Base-by-base conservation (phyloP, 1,284 basidiomycete species). In the Moesziomyces sp. region DNA sequence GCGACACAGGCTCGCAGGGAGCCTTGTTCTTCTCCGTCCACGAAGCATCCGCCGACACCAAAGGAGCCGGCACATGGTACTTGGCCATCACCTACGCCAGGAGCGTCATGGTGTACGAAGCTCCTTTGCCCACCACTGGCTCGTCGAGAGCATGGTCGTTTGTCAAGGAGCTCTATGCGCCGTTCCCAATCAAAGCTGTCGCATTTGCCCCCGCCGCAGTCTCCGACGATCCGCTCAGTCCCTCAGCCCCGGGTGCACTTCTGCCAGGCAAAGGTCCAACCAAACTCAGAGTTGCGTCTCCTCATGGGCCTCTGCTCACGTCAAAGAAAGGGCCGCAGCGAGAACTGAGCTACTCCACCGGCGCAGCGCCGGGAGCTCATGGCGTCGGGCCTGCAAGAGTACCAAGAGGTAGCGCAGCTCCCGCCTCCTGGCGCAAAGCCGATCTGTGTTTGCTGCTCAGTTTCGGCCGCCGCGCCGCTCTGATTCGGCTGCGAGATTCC, bases 31-130 rank as follows among this genome's bases (percentile, higher is more conserved):
- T 75, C 54, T 58, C 77, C 5, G 58, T 79, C 3, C 72, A 77
- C 42, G 76, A 79, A 46, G 77, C 77, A 5, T 57, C 28, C 21
- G 26, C 62, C 13, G 66, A 77, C 30, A 68, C 67, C 45, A 76
- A 76, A 43, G 75, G 62, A 6, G 47, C 66, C 9, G 77, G 77
- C 18, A 79, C 77, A 14, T 79, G 77, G 77, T 79, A 79, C 52
- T 49, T 79, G 9, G 77, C 77, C 23, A 57, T 79, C 18, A 63
- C 77, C 10, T 67, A 63, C 19, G 52, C 72, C 34, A 75, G 75
- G 42, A 71, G 64, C 35, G 62, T 79, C 51, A 58, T 71, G 55
- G 54, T 79, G 5, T 79, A 79, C 58, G 77, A 79, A 52, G 75
- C 77, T 18, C 46, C 65, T 5, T 50, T 67, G n/a, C 57, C 75